These are phyloP conservation scores for Zygotorulaspora danielsina DNA, from an alignment of 805 yeast species.

Conservation along the genomic window DNA sequence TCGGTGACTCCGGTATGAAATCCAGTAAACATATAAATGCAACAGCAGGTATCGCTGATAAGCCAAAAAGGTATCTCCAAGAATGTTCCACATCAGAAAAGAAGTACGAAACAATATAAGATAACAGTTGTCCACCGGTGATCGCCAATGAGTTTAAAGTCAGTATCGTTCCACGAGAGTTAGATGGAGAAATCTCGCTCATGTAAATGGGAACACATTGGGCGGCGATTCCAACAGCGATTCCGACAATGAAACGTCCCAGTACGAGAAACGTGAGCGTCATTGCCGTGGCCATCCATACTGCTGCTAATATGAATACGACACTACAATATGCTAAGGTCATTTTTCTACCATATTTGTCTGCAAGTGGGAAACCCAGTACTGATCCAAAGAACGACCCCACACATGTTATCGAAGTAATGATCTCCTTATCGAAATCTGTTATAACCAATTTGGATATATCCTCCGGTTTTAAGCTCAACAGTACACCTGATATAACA, in stretches of 20 bases:
- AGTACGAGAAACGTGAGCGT: conserved; percentile 41
- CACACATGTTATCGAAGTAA: conserved; percentile 46
- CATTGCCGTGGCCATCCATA: conserved; percentile 43
- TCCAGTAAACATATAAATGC: conserved; percentile 37
- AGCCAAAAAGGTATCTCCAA: conserved; percentile 41
- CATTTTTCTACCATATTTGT: conserved; percentile 43
- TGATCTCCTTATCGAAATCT: conserved; percentile 38
- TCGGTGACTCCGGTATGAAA: conserved; percentile 50
- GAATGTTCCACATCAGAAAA: conserved; percentile 25
- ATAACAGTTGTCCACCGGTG: conserved; percentile 49
- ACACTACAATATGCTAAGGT: conserved; percentile 42
- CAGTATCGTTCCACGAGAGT: conserved; percentile 38
- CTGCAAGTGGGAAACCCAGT: conserved; percentile 47
- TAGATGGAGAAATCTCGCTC: conserved; percentile 48
- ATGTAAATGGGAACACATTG: conserved; percentile 60
- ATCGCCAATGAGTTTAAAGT: conserved; percentile 42
- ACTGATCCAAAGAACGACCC: conserved; percentile 55
- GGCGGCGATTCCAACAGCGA: conserved; percentile 69
- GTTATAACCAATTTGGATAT: conserved; percentile 35
- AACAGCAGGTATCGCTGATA: conserved; percentile 42
- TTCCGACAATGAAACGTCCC: conserved; percentile 64
- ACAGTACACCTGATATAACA: conserved; percentile 55
- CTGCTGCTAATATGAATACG: conserved; percentile 45
- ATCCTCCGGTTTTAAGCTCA: conserved; percentile 42
- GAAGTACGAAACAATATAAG: conserved; percentile 39